A percentile compares a stretch with the other conserved stretches of the same genome.
These are phyloP conservation scores for Trifolium repens DNA, from an alignment of 306 rosid genomes.

Conservation along the genomic window DNA sequence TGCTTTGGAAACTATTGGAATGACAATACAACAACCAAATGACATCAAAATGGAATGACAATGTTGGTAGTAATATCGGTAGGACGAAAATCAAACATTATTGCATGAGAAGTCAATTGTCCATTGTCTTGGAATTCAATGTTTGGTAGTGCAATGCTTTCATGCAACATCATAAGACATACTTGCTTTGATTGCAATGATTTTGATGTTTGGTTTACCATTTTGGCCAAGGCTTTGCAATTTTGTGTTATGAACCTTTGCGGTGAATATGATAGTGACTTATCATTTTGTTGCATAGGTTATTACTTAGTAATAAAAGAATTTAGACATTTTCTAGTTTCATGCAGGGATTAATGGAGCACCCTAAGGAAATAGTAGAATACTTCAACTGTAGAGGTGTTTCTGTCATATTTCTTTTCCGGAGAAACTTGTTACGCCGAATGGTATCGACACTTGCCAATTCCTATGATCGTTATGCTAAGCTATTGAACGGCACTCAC, in stretches of 20 bases:
- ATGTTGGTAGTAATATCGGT: not conserved
- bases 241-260: not conserved
- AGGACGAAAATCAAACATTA: not conserved
- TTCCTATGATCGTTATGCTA: conserved; percentile 87
- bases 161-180: conserved; percentile 8
- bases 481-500: conserved; percentile 88
- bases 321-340: conserved; percentile 40
- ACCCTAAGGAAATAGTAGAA: conserved; percentile 72
- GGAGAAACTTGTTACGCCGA: conserved; percentile 76
- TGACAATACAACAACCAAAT: not conserved
- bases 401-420: conserved; percentile 81
- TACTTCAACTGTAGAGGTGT: conserved; percentile 75
- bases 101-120: conserved; percentile 2
- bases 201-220: conserved; percentile 19
- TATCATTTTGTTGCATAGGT: conserved; percentile 1
- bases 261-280: not conserved
- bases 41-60: not conserved
- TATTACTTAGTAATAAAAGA: conserved; percentile 35
- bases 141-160: conserved; percentile 26
- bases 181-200: conserved; percentile 14
- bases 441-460: conserved; percentile 84
- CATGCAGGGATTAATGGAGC: conserved; percentile 83
- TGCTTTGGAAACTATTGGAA: conserved; percentile 7
- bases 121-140: not conserved
- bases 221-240: not conserved